Evolutionary conservation across 352 stramenopile species (phyloP), one percentile per base, ranked within the genome.

Genomic region (Globisporangium emineosum): DNA sequence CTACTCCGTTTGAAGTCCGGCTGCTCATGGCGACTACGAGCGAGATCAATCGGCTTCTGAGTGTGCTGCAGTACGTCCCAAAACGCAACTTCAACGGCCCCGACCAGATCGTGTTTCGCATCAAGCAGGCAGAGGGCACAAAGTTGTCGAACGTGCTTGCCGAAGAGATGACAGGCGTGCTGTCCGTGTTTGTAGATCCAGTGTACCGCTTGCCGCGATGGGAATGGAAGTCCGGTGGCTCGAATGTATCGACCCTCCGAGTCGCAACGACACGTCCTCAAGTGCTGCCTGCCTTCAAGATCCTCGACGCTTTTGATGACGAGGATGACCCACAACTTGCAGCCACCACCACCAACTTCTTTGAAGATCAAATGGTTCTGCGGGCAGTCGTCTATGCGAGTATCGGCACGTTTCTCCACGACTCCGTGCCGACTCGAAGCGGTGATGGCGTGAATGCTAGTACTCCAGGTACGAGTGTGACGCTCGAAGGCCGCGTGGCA

Each of bases 71-170:
- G 17, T 86, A 79, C 43, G 30, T 54, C 40, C 77, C 77, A 6
- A 43, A 60, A 19, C 51, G 54, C 15, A 70, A 75, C 21, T 83
- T 81, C 59, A 66, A 78, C 21, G 75, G 75, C 8, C 67, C 68
- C n/a, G 77, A 81, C 27, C 53, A 77, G 40, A 62, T 86, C 15
- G 43, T 78, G 25, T 47, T 81, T n/a, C 75, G 63, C 10, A 50
- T 79, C 10, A 61, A 53, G 3, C 60, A 68, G 12, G 8, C 27
- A 42, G 32, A 35, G 7, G 15, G 2, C 27, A 7, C 15, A 23
- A 35, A 35, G 29, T 45, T 12, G 27, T n/a, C 19, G 6, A 12
- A n/a, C 13, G 4, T 40, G 1, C 12, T 29, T n/a, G 12, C 66
- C 19, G 52, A 70, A n/a, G 43, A 71, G 12, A 17, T 47, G 27